A percentile compares a stretch with the other conserved stretches of the same genome.
These are phyloP conservation scores for Fusarium heterosporum DNA, from an alignment of 2,329 filamentous ascomycete species.

Conservation along the genomic window DNA sequence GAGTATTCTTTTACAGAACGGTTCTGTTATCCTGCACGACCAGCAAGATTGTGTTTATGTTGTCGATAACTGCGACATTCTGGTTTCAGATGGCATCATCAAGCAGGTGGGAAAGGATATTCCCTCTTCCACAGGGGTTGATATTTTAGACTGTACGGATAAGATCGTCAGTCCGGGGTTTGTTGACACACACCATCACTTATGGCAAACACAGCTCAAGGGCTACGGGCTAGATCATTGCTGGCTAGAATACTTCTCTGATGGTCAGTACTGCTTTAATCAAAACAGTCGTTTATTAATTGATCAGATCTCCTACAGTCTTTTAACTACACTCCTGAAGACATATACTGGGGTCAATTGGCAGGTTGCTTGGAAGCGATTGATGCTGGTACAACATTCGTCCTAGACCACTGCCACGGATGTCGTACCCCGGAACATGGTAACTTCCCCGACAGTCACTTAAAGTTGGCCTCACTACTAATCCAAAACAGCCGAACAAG, in stretches of 20 bases:
- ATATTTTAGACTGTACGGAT: slow-evolving; percentile 17
- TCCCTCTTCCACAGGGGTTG: neutral
- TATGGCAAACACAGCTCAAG: slow-evolving; percentile 26
- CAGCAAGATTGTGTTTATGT: neutral
- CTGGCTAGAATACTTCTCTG: slow-evolving; percentile 5
- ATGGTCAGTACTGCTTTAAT: neutral
- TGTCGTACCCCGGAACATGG: neutral
- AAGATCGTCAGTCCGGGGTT: slow-evolving; percentile 32
- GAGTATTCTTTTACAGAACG: neutral
- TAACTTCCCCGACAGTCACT: neutral
- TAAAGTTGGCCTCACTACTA: neutral
- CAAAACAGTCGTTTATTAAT: accelerated
- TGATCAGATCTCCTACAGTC: neutral
- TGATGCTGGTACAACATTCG: slow-evolving; percentile 7
- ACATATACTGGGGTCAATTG: slow-evolving; percentile 6
- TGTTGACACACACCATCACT: slow-evolving; percentile 34
- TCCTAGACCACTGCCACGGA: neutral
- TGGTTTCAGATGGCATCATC: neutral
- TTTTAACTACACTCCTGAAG: neutral
- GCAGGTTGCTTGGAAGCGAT: neutral
- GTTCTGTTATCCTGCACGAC: neutral
- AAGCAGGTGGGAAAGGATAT: neutral
- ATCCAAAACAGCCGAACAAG: neutral
- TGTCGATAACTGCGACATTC: neutral
- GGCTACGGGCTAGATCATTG: neutral